Percentiles rank a stretch among this genome's conserved stretches.
Conservation (phyloP, 176 grass and related monocot genomes). For the Oryza nivara region DNA sequence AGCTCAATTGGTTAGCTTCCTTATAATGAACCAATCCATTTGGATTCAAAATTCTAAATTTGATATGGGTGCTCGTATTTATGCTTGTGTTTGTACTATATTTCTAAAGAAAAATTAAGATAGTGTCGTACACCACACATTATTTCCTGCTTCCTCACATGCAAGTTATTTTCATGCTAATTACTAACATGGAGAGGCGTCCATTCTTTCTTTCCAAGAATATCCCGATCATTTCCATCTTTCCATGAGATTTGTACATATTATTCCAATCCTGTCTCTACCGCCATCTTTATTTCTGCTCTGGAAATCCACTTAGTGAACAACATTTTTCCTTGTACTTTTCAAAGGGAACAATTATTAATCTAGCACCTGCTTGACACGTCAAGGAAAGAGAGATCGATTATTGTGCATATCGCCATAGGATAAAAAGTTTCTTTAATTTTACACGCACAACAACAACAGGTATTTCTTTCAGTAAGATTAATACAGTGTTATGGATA, state of each 20-base stretch:
- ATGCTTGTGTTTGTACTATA: too few relatives aligned
- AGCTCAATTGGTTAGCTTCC: too few relatives aligned
- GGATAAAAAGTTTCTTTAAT: background rate
- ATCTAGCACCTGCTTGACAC: background rate
- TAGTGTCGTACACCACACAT: too few relatives aligned
- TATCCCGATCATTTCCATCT: background rate
- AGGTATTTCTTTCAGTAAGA: background rate
- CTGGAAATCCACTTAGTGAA: background rate
- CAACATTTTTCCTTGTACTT: background rate
- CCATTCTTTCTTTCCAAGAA: conserved; percentile 20
- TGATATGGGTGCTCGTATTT: too few relatives aligned
- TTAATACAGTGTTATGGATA: background rate
- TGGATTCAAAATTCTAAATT: too few relatives aligned
- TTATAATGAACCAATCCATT: too few relatives aligned
- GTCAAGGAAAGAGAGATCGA: background rate
- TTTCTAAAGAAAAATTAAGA: too few relatives aligned
- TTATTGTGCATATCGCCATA: background rate
- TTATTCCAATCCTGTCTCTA: background rate
- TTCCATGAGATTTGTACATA: background rate
- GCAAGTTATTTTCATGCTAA: too few relatives aligned
- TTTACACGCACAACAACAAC: background rate
- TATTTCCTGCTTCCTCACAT: too few relatives aligned
- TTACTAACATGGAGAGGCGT: too few relatives aligned
- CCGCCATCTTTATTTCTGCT: background rate
- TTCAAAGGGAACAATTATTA: background rate